A percentile compares a stretch with the other conserved stretches of the same genome.
phyloP scores from a whole-genome alignment of 2,329 filamentous ascomycete species.

The Penicillium sp. region DNA sequence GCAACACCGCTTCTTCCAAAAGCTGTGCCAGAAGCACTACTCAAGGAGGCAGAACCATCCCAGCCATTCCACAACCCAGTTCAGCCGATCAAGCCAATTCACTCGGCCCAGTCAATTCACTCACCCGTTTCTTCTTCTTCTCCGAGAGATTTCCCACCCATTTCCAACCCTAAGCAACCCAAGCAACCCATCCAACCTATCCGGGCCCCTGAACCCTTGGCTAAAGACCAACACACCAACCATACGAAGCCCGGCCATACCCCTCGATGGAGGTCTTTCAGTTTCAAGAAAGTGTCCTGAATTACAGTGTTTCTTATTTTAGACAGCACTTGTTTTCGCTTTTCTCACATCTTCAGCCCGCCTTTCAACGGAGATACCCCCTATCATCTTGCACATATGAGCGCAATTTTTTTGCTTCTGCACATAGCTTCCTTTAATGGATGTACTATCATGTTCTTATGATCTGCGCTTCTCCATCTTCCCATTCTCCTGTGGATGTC shows the following conservation, averaged over 20 bases:
- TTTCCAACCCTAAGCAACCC: slow-evolving; percentile 18
- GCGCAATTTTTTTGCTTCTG: slow-evolving; percentile 20
- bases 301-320: not conserved
- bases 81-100: not conserved
- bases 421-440: slow-evolving; percentile 29
- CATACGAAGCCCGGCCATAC: slow-evolving; percentile 16
- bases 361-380: slow-evolving; percentile 21
- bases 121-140: slow-evolving; percentile 15
- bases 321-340: slow-evolving; percentile 10
- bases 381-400: slow-evolving; percentile 21
- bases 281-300: slow-evolving; percentile 23
- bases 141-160: slow-evolving; percentile 12
- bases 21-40: slow-evolving; percentile 20
- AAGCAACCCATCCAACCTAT: slow-evolving; percentile 20
- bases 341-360: slow-evolving; percentile 8
- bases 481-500: slow-evolving; percentile 11
- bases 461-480: slow-evolving; percentile 12
- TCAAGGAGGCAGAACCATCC: not conserved
- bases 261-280: slow-evolving; percentile 25
- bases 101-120: slow-evolving; percentile 2
- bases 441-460: slow-evolving; percentile 33
- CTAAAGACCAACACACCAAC: slow-evolving; percentile 12
- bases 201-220: slow-evolving; percentile 13
- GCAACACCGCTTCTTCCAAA: slow-evolving; percentile 10
- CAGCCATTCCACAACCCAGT: slow-evolving; percentile 1